Conservation (phyloP, 192 early-diverging fungal genomes). For the Chytriomyces sp. region DNA sequence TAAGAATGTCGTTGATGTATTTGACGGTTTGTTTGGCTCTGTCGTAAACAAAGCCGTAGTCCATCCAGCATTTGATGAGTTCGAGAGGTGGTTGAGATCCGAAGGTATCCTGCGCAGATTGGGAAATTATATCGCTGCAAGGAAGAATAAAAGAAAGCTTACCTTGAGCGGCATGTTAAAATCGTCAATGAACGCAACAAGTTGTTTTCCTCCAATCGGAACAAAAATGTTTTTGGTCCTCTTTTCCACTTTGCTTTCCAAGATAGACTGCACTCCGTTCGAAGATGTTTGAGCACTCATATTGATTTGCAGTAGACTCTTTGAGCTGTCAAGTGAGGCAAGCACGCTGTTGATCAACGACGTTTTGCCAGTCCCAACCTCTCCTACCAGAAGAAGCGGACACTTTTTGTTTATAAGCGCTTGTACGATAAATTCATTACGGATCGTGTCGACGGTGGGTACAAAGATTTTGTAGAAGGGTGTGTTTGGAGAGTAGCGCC, state of each 20-base stretch:
- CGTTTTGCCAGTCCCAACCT: conserved; percentile 67
- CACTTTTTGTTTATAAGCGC: conserved; percentile 52
- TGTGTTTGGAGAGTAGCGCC: conserved; percentile 51
- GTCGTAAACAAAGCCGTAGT: conserved; percentile 64
- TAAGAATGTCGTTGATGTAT: conserved; percentile 59
- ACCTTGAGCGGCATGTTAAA: conserved; percentile 66
- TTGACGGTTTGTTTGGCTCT: conserved; percentile 61
- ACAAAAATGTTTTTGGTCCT: conserved; percentile 67
- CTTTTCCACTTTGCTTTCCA: conserved; percentile 66
- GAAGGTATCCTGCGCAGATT: conserved; percentile 51
- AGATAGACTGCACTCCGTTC: conserved; percentile 52
- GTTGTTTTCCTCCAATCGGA: conserved; percentile 60
- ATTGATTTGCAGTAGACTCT: conserved; percentile 54
- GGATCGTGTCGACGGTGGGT: conserved; percentile 65
- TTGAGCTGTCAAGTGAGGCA: conserved; percentile 44
- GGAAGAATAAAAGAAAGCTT: neutral
- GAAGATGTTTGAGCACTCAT: conserved; percentile 66
- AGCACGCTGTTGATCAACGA: conserved; percentile 60
- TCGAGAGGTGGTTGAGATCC: conserved; percentile 68
- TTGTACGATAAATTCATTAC: conserved; percentile 60
- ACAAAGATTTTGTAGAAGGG: conserved; percentile 71
- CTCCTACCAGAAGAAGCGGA: conserved; percentile 60
- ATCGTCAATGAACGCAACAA: conserved; percentile 64
- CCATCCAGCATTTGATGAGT: conserved; percentile 62
- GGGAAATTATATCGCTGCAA: too few relatives aligned